These are phyloP conservation scores for Macrophomina phaseolina DNA, from an alignment of 2,329 filamentous ascomycete genomes.

Conservation along the genomic window DNA sequence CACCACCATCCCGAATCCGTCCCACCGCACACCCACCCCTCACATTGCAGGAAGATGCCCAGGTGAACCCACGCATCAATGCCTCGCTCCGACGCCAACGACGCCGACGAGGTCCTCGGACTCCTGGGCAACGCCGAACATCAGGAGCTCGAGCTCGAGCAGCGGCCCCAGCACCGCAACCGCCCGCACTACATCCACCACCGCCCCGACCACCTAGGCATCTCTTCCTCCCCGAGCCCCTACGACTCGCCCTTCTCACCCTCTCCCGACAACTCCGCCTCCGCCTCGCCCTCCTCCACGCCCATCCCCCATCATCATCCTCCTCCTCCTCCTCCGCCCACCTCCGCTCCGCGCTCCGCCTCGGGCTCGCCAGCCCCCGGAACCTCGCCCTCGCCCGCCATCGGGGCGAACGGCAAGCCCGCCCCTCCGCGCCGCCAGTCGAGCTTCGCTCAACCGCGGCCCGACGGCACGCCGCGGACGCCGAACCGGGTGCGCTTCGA, in stretches of 20 bases:
- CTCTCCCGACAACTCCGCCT: neutral
- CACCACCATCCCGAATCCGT: neutral
- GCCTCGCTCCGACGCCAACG: slow-evolving; percentile 27
- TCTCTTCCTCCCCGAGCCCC: slow-evolving; percentile 5
- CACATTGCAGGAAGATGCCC: slow-evolving; percentile 15
- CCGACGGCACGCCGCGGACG: slow-evolving; percentile 64
- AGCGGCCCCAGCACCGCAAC: slow-evolving; percentile 1
- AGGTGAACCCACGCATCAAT: slow-evolving; percentile 22
- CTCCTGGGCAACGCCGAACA: slow-evolving; percentile 26
- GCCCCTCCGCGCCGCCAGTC: slow-evolving; percentile 43
- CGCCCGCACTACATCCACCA: neutral
- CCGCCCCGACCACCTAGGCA: slow-evolving; percentile 14
- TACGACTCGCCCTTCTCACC: neutral
- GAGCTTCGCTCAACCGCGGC: slow-evolving; percentile 54
- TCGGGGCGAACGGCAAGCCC: slow-evolving; percentile 18
- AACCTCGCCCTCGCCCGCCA: slow-evolving; percentile 33
- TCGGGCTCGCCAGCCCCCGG: slow-evolving; percentile 16
- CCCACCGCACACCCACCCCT: neutral
- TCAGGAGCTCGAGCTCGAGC: slow-evolving; percentile 20
- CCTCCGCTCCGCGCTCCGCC: slow-evolving; percentile 9
- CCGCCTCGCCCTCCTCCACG: slow-evolving; percentile 7
- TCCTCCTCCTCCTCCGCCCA: neutral
- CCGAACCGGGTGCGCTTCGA: slow-evolving; percentile 79
- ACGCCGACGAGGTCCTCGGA: slow-evolving; percentile 26
- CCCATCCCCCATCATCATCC: neutral